Conservation (phyloP, 306 rosid species). For the Pterocarpus santalinus region DNA sequence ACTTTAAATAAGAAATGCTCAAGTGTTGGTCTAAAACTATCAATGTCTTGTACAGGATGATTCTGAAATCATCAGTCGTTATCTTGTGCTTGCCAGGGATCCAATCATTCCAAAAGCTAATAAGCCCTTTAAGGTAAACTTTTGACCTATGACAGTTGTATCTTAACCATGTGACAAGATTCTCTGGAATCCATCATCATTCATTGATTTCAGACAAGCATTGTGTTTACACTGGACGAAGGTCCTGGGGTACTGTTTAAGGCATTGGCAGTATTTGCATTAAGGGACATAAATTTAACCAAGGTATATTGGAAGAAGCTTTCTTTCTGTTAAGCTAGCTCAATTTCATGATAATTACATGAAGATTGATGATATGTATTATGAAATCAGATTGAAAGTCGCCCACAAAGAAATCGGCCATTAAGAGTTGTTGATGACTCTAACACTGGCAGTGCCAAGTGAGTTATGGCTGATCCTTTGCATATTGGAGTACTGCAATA, state of each 20-base stretch:
- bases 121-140: conserved; percentile 57
- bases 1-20: conserved; percentile 30
- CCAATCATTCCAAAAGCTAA: conserved; percentile 67
- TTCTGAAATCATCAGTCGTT: conserved; percentile 59
- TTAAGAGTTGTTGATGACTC: conserved; percentile 67
- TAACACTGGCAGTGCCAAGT: conserved; percentile 63
- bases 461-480: conserved; percentile 42
- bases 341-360: conserved; percentile 21
- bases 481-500: background rate
- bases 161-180: conserved; percentile 27
- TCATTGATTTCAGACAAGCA: conserved; percentile 58
- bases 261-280: conserved; percentile 66
- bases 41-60: conserved; percentile 60
- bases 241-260: conserved; percentile 68
- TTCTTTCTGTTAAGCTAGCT: conserved; percentile 36
- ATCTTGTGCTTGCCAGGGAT: conserved; percentile 74
- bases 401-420: conserved; percentile 67
- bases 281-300: conserved; percentile 61
- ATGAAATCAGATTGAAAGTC: conserved; percentile 67
- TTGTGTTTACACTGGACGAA: conserved; percentile 63
- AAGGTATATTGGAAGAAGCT: conserved; percentile 47
- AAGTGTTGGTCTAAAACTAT: conserved; percentile 1
- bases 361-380: conserved; percentile 15
- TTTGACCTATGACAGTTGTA: background rate
- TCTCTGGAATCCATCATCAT: conserved; percentile 4